Percentiles rank a stretch among this genome's conserved stretches.
Conservation (phyloP, 257 asterid species). For the Knoxia roxburghii region DNA sequence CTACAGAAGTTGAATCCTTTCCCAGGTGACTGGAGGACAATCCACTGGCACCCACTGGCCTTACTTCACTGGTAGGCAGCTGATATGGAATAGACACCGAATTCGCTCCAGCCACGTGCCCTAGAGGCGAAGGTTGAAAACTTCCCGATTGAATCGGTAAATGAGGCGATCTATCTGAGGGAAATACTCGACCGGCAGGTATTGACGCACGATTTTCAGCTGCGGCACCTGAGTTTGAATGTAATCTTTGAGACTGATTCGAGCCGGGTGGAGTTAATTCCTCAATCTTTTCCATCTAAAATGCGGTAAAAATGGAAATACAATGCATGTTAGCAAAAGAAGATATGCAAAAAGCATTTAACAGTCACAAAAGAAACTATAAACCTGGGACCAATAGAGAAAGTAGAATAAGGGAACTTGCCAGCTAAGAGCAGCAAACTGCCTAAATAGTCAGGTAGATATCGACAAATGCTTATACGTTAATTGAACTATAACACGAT, state of each 20-base stretch:
- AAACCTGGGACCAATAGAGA: background rate
- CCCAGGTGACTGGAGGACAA: constrained; percentile 47
- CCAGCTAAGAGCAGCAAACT: background rate
- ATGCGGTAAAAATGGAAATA: constrained; percentile 13
- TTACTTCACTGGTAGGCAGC: constrained; percentile 87
- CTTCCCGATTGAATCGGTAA: constrained; percentile 43
- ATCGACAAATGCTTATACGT: background rate
- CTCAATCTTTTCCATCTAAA: constrained; percentile 80
- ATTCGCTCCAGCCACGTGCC: constrained; percentile 37
- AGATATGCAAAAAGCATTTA: background rate
- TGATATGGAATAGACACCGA: constrained; percentile 63
- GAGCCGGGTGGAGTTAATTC: constrained; percentile 43
- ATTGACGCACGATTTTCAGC: constrained; percentile 45
- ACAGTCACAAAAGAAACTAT: background rate
- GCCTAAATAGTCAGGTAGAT: background rate
- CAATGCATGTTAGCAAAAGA: background rate
- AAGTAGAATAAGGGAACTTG: background rate
- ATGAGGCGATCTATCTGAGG: constrained; percentile 52
- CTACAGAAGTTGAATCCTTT: constrained; percentile 36
- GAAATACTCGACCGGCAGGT: constrained; percentile 42
- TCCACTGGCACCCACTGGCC: constrained; percentile 49
- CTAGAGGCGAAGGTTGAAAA: constrained; percentile 42
- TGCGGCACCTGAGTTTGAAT: constrained; percentile 33
- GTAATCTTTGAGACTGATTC: constrained; percentile 48
- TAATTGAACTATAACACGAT: background rate